A percentile compares a stretch with the other conserved stretches of the same genome.
phyloP scores from a whole-genome alignment of 208 protist genomes.

The Histomonas meleagridis region DNA sequence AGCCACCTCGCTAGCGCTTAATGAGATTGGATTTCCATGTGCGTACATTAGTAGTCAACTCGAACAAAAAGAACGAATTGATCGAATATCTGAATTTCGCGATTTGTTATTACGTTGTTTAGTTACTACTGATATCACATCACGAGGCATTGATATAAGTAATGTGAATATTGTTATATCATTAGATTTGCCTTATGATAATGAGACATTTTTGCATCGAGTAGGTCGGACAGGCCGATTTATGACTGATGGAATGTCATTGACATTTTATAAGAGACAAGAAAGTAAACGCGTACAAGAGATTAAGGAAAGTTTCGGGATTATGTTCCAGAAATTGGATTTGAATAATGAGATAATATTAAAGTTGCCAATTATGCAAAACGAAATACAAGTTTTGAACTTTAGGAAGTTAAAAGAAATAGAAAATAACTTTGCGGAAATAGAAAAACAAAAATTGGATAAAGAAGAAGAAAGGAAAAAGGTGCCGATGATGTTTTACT shows the following conservation, averaged over 20 bases:
- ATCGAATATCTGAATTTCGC: background rate
- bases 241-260: background rate
- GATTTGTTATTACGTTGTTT: background rate
- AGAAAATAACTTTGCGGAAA: background rate
- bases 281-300: background rate
- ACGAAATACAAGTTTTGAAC: background rate
- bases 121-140: background rate
- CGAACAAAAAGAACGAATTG: background rate
- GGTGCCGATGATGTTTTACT: background rate
- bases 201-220: constrained; percentile 10
- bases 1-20: background rate
- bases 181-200: background rate
- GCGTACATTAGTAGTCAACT: background rate
- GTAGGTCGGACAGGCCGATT: background rate
- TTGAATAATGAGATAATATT: background rate
- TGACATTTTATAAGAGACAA: background rate
- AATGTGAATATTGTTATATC: background rate
- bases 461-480: background rate
- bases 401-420: background rate
- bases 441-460: background rate
- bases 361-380: background rate
- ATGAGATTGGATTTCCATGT: background rate
- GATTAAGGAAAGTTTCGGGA: background rate
- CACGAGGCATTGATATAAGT: background rate
- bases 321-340: background rate